Conservation (phyloP, 805 yeast genomes). For the Suhomyces faveliae region DNA sequence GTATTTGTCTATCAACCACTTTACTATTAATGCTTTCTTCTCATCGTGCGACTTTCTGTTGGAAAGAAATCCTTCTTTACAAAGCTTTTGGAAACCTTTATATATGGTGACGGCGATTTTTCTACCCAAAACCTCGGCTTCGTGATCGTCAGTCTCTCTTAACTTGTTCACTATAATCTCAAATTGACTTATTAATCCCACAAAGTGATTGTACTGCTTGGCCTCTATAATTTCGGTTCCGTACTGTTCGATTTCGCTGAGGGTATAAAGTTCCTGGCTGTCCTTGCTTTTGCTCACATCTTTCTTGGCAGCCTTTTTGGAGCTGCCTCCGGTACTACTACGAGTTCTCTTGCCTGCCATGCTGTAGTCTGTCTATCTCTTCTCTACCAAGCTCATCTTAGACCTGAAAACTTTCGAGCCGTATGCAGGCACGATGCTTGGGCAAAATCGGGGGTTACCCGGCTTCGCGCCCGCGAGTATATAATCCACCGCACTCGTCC, state of each 20-base stretch:
- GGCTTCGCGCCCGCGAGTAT: conserved; percentile 9
- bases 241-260: conserved; percentile 22
- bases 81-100: conserved; percentile 49
- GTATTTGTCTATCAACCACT: conserved; percentile 65
- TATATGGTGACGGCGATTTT: conserved; percentile 41
- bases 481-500: background rate
- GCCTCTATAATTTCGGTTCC: conserved; percentile 38
- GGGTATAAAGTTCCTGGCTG: background rate
- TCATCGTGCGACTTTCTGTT: conserved; percentile 37
- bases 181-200: conserved; percentile 43
- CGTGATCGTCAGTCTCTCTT: conserved; percentile 16
- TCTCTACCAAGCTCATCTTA: background rate
- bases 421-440: conserved; percentile 2
- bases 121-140: conserved; percentile 36
- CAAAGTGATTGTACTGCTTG: conserved; percentile 56
- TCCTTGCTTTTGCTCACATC: background rate
- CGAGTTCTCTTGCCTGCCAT: conserved; percentile 9
- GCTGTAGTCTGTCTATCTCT: background rate
- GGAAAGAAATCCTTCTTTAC: conserved; percentile 41
- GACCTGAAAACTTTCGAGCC: conserved; percentile 1
- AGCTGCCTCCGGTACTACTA: background rate
- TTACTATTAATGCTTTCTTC: conserved; percentile 48
- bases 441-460: conserved; percentile 20
- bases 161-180: conserved; percentile 20
- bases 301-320: conserved; percentile 8